A percentile compares a stretch with the other conserved stretches of the same genome.
These are phyloP conservation scores for Ogataea dorogensis DNA, from an alignment of 805 yeast species.

Conservation along the genomic window DNA sequence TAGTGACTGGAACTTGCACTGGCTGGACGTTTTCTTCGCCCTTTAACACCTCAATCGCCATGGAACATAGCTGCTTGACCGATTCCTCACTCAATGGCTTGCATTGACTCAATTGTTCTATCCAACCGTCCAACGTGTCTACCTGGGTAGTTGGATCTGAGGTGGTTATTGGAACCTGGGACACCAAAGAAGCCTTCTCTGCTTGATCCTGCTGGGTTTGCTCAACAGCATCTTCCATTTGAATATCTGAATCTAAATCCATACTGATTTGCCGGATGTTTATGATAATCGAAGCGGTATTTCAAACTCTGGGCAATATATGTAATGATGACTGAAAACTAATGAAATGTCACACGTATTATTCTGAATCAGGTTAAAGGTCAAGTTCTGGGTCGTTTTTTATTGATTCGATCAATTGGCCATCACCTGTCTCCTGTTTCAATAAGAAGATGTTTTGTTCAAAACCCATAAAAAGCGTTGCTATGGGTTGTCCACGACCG, in stretches of 20 bases:
- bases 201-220: slow-evolving; percentile 18
- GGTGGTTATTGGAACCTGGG: slow-evolving; percentile 23
- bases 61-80: slow-evolving; percentile 75
- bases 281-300: slow-evolving; percentile 3
- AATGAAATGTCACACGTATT: neutral
- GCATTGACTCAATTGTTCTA: slow-evolving; percentile 73
- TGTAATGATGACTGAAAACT: neutral
- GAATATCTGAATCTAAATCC: slow-evolving; percentile 59
- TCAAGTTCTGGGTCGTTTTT: neutral
- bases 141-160: slow-evolving; percentile 37
- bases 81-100: slow-evolving; percentile 80
- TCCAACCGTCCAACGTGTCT: slow-evolving; percentile 83
- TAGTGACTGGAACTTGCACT: slow-evolving; percentile 91
- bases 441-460: slow-evolving; percentile 14
- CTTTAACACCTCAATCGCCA: slow-evolving; percentile 89
- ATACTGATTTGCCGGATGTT: slow-evolving; percentile 8
- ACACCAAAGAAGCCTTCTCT: slow-evolving; percentile 8
- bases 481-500: slow-evolving; percentile 16
- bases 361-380: neutral
- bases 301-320: neutral
- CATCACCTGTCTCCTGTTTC: slow-evolving; percentile 12
- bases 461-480: slow-evolving; percentile 15
- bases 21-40: slow-evolving; percentile 95
- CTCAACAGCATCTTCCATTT: slow-evolving; percentile 75
- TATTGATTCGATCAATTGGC: slow-evolving; percentile 9